Evolutionary conservation across 2,329 filamentous ascomycete species (phyloP).

Genomic region (Clarireedia monteithiana): DNA sequence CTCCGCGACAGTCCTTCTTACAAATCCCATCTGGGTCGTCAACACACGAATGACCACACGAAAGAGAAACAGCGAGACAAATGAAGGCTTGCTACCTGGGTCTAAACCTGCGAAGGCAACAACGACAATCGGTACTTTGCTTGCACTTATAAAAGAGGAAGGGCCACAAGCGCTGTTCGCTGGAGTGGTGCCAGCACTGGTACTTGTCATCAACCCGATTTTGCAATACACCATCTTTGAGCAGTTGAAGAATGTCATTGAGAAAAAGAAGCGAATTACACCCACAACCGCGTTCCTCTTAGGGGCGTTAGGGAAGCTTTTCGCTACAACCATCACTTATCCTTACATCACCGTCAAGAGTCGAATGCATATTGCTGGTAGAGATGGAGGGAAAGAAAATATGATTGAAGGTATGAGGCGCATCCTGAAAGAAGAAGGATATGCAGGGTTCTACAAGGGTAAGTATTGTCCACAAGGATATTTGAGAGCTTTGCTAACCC

Average conservation of each 20-base stretch:
- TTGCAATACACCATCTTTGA: constrained; percentile 98
- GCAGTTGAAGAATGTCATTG: constrained; percentile 87
- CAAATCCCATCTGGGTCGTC: constrained; percentile 98
- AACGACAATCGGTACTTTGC: constrained; percentile 72
- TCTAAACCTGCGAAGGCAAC: constrained; percentile 45
- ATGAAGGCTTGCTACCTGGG: constrained; percentile 36
- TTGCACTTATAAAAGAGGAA: constrained; percentile 74
- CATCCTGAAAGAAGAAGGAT: constrained; percentile 86
- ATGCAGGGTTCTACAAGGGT: constrained; percentile 87
- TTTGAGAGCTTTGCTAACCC: constrained; percentile 13
- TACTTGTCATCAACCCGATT: constrained; percentile 96
- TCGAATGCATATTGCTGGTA: constrained; percentile 85
- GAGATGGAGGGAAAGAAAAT: constrained; percentile 68
- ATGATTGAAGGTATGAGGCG: constrained; percentile 70
- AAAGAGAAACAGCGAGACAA: constrained; percentile 45
- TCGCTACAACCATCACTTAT: constrained; percentile 90
- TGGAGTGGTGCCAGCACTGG: constrained; percentile 83
- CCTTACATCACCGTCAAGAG: constrained; percentile 99
- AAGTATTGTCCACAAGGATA: constrained; percentile 26
- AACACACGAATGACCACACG: constrained; percentile 97
- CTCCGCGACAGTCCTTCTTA: constrained; percentile 87
- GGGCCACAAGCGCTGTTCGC: constrained; percentile 80
- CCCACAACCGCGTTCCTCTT: constrained; percentile 84
- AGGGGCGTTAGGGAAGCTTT: constrained; percentile 86
- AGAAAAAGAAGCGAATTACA: constrained; percentile 67